These are phyloP conservation scores for Starmerella scarabaei DNA, from an alignment of 805 yeast species.

Conservation along the genomic window DNA sequence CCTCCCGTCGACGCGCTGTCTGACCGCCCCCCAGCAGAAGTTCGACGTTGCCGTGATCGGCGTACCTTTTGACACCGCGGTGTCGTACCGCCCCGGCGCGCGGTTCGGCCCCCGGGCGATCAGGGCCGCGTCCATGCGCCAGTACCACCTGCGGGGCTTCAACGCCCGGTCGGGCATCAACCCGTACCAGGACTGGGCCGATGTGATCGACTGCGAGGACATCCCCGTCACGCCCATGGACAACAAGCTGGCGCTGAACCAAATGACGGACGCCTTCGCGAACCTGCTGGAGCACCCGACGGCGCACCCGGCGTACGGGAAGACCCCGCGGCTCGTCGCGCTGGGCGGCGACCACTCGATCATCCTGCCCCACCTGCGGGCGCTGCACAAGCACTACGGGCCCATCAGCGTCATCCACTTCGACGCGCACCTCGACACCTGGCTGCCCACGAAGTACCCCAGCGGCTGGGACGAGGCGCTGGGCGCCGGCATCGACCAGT, in stretches of 20 bases:
- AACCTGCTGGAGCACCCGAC: conserved; percentile 34
- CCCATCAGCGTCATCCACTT: conserved; percentile 63
- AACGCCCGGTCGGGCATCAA: conserved; percentile 51
- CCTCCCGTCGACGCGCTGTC: conserved; percentile 46
- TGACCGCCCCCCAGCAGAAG: conserved; percentile 32
- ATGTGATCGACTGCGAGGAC: conserved; percentile 53
- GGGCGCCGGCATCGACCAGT: conserved; percentile 42
- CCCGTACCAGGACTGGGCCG: conserved; percentile 45
- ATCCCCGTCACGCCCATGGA: conserved; percentile 59
- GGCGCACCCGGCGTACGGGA: conserved; percentile 18
- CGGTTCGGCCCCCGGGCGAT: conserved; percentile 55
- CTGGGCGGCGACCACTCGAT: conserved; percentile 80
- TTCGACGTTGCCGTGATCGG: conserved; percentile 68
- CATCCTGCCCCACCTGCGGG: conserved; percentile 57
- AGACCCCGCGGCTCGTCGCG: conserved; percentile 51
- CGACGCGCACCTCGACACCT: conserved; percentile 78
- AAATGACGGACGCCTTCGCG: conserved; percentile 45
- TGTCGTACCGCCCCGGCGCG: conserved; percentile 67
- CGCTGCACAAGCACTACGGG: conserved; percentile 48
- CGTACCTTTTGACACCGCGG: conserved; percentile 75
- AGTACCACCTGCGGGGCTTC: conserved; percentile 54
- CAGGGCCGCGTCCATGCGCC: conserved; percentile 37
- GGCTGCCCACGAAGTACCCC: conserved; percentile 70
- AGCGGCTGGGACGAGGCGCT: conserved; percentile 44
- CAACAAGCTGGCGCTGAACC: conserved; percentile 48